Evolutionary conservation across 768 basidiomycete species (phyloP).

Genomic region (Tylopilus plumbeoviolaceoides): DNA sequence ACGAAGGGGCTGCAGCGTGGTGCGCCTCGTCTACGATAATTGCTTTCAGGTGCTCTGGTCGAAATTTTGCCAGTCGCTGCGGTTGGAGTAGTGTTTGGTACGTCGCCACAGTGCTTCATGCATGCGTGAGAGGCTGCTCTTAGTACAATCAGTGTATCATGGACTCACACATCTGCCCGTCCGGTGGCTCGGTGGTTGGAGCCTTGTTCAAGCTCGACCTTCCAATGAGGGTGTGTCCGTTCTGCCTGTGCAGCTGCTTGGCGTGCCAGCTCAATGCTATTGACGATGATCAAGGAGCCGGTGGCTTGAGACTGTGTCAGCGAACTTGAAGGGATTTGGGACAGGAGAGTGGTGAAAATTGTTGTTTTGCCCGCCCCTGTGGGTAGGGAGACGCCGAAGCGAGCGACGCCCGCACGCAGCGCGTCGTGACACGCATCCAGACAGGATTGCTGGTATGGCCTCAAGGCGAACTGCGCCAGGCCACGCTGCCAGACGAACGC

Average conservation of each 20-base stretch:
- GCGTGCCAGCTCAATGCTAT: conserved; percentile 82
- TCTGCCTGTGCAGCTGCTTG: conserved; percentile 78
- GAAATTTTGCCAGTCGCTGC: conserved; percentile 69
- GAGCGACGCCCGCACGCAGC: conserved; percentile 57
- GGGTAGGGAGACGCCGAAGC: conserved; percentile 81
- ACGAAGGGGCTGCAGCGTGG: conserved; percentile 92
- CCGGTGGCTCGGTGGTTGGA: conserved; percentile 70
- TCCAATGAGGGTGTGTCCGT: conserved; percentile 64
- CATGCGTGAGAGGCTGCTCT: background rate
- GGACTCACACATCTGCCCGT: conserved; percentile 70
- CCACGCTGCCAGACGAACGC: conserved; percentile 3
- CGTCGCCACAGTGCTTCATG: conserved; percentile 74
- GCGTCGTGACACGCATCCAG: conserved; percentile 74
- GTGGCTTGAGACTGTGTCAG: conserved; percentile 43
- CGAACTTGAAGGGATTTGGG: conserved; percentile 52
- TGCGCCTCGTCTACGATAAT: conserved; percentile 93
- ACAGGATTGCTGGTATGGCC: conserved; percentile 89
- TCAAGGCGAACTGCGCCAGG: conserved; percentile 36
- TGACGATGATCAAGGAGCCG: conserved; percentile 78
- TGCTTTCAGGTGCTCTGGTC: conserved; percentile 60
- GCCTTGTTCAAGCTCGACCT: conserved; percentile 92
- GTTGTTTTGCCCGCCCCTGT: conserved; percentile 90
- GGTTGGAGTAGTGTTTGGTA: conserved; percentile 77
- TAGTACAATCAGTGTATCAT: background rate
- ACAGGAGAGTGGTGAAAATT: conserved; percentile 81